Conservation (phyloP, 208 protist species). For the Novymonas esmeraldas region DNA sequence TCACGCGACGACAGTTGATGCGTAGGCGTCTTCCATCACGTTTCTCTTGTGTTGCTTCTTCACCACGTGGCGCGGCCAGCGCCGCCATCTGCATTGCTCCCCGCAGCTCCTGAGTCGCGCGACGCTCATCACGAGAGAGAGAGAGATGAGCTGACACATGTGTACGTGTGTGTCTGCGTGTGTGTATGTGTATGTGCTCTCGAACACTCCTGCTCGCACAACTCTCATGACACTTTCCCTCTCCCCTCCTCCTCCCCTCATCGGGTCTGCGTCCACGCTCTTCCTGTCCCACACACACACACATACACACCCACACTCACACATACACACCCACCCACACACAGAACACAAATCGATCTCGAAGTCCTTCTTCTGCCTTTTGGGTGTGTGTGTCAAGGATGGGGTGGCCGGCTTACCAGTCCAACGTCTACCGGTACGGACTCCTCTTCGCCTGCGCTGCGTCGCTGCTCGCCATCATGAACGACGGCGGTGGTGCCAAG, state of each 20-base stretch:
- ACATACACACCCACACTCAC: constrained; percentile 4
- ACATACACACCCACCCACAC: constrained; percentile 2
- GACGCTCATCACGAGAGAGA: too few species aligned
- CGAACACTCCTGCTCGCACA: not conserved
- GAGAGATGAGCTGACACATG: too few species aligned
- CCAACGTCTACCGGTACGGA: constrained; percentile 73
- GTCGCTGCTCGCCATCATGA: constrained; percentile 50
- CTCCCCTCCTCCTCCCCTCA: not conserved
- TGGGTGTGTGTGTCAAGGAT: not conserved
- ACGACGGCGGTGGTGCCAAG: constrained; percentile 44
- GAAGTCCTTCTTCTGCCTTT: not conserved
- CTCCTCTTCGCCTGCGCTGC: constrained; percentile 81
- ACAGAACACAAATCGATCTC: not conserved
- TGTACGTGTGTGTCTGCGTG: not conserved
- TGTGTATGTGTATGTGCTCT: not conserved
- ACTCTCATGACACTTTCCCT: not conserved
- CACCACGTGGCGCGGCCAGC: too few species aligned
- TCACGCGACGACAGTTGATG: constrained; percentile 21
- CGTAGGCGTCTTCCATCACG: too few species aligned
- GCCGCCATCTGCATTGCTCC: too few species aligned
- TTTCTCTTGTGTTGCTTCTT: too few species aligned
- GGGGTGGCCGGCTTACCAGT: constrained; percentile 49
- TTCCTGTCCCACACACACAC: not conserved
- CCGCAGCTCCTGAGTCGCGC: too few species aligned
- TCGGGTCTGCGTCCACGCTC: not conserved